phyloP scores from a whole-genome alignment of 441 rosid genomes.

The Codiaeum variegatum region DNA sequence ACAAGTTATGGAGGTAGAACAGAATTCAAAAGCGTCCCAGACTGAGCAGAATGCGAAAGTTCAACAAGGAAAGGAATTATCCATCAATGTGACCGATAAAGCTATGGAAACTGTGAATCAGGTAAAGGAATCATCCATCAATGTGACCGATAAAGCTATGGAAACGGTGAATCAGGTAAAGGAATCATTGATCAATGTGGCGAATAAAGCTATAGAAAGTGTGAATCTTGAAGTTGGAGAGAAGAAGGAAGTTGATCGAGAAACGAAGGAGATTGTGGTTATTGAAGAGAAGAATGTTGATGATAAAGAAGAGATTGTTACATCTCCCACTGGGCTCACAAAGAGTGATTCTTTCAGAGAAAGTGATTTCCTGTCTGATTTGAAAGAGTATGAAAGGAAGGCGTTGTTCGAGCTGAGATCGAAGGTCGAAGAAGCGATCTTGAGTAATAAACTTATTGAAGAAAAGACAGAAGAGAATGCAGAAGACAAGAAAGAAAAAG shows the following conservation, averaged over 20 bases:
- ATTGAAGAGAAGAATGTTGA: slow-evolving; percentile 13
- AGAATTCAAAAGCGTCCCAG: not conserved
- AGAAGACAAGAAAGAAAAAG: not conserved
- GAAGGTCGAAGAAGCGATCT: slow-evolving; percentile 45
- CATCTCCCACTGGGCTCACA: slow-evolving; percentile 20
- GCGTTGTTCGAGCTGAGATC: slow-evolving; percentile 40
- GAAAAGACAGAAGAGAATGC: slow-evolving; percentile 9
- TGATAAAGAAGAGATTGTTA: slow-evolving; percentile 2
- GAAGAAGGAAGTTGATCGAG: not conserved
- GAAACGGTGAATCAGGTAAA: not conserved
- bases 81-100: not conserved
- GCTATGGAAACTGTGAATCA: not conserved
- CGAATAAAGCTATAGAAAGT: not conserved
- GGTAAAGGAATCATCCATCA: not conserved
- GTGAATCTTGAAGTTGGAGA: not conserved
- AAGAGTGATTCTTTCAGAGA: slow-evolving; percentile 33
- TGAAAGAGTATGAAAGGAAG: slow-evolving; percentile 40
- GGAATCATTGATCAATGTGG: not conserved
- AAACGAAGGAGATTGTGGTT: not conserved
- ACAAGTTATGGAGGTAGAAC: slow-evolving; percentile 10
- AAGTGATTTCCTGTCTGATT: slow-evolving; percentile 31
- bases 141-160: not conserved
- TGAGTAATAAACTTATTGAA: slow-evolving; percentile 27
- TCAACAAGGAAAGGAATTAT: not conserved
- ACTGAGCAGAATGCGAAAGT: slow-evolving; percentile 7